Percentiles rank a stretch among this genome's conserved stretches.
phyloP scores from a whole-genome alignment of 1,139 yeast genomes.

The Blastobotrys niveus region DNA sequence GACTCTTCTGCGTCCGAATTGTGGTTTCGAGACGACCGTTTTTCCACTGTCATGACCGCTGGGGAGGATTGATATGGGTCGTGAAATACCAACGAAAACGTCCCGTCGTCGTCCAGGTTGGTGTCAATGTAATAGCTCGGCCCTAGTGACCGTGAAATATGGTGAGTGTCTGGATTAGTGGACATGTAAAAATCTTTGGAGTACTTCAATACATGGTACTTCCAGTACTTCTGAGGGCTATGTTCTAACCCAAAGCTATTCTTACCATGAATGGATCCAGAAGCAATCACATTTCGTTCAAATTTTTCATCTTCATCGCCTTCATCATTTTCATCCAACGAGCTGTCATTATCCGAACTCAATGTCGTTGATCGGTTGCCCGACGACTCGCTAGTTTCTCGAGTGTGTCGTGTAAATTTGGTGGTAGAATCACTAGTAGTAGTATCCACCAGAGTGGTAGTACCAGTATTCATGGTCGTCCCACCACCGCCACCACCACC shows the following conservation, averaged over 20 bases:
- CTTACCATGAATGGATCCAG: conserved; percentile 2
- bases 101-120: background rate
- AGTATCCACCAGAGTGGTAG: too few species aligned
- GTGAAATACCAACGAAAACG: conserved; percentile 10
- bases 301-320: conserved; percentile 14
- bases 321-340: conserved; percentile 10
- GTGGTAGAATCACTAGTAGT: too few species aligned
- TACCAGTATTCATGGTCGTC: too few species aligned
- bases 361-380: too few species aligned
- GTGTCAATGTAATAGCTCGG: conserved; percentile 29
- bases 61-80: too few species aligned
- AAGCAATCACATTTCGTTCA: conserved; percentile 7
- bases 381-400: too few species aligned
- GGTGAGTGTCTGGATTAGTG: conserved; percentile 29
- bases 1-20: background rate
- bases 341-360: background rate
- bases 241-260: conserved; percentile 4
- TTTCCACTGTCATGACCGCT: too few species aligned
- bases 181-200: conserved; percentile 30
- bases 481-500: too few species aligned
- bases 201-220: conserved; percentile 29
- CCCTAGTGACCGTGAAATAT: conserved; percentile 25
- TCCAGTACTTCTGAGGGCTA: conserved; percentile 20
- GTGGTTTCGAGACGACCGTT: background rate
- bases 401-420: too few species aligned